phyloP scores from a whole-genome alignment of 495 filamentous ascomycete species.

The Sordaria brevicollis region DNA sequence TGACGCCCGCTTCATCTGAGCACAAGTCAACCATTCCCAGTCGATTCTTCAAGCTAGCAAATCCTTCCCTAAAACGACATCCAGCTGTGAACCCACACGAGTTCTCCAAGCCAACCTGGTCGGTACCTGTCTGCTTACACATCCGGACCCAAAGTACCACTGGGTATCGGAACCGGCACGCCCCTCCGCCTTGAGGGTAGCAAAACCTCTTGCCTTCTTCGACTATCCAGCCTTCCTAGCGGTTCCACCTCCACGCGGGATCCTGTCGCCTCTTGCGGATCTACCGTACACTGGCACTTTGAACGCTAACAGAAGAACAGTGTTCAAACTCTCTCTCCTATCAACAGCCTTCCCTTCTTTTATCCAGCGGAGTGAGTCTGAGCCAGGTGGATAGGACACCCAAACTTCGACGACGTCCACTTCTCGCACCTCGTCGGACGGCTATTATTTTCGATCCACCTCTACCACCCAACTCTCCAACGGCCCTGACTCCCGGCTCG shows the following conservation, averaged over 20 bases:
- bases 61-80: not conserved
- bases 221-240: conserved; percentile 2
- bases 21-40: not conserved
- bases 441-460: conserved; percentile 5
- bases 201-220: not conserved
- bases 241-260: conserved; percentile 11
- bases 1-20: not conserved
- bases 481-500: conserved; percentile 8
- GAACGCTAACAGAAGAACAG: not conserved
- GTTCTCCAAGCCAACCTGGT: not conserved
- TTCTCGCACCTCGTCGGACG: not conserved
- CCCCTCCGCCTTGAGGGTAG: not conserved
- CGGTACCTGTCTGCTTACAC: not conserved
- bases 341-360: not conserved
- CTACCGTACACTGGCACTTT: not conserved
- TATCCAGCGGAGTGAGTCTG: not conserved
- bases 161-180: conserved; percentile 12
- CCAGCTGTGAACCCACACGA: not conserved
- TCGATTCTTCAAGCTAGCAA: not conserved
- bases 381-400: not conserved
- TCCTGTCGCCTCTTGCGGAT: conserved; percentile 7
- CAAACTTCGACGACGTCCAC: not conserved
- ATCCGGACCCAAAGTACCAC: not conserved
- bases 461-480: conserved; percentile 9
- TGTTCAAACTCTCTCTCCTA: not conserved